phyloP scores from a whole-genome alignment of 768 basidiomycete genomes.

The Tremella fuciformis region DNA sequence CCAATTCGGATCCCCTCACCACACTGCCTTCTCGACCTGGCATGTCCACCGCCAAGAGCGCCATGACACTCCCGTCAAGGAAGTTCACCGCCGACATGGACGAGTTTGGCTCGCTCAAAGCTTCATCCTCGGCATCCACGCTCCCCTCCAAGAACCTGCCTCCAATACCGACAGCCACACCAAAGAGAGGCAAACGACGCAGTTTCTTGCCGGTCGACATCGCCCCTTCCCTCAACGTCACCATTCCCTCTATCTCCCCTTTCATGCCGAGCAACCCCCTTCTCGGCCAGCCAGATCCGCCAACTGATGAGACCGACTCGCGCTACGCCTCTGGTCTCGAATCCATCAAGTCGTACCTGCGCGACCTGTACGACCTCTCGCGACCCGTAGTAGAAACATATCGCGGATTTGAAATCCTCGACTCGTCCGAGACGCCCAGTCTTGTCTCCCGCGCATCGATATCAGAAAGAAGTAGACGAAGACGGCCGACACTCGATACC shows the following conservation, averaged over 20 bases:
- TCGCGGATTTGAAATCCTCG: constrained; percentile 37
- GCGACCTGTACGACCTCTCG: constrained; percentile 90
- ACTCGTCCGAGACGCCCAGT: neutral
- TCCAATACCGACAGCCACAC: constrained; percentile 9
- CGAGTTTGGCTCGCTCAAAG: constrained; percentile 33
- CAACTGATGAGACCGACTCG: constrained; percentile 12
- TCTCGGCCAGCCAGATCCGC: constrained; percentile 7
- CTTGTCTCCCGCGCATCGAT: neutral
- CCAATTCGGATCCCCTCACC: constrained; percentile 33
- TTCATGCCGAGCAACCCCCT: constrained; percentile 56
- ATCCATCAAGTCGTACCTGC: constrained; percentile 91
- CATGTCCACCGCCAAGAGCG: constrained; percentile 22
- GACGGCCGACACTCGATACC: constrained; percentile 9
- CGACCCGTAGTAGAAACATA: constrained; percentile 61
- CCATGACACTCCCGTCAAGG: constrained; percentile 38
- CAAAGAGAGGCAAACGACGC: constrained; percentile 66
- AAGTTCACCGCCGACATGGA: constrained; percentile 10
- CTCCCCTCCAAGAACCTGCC: constrained; percentile 1
- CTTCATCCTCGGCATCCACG: constrained; percentile 14
- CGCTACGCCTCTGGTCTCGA: constrained; percentile 61
- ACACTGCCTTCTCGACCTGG: constrained; percentile 26
- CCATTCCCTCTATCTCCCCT: constrained; percentile 63
- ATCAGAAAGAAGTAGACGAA: constrained; percentile 8
- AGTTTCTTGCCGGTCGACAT: constrained; percentile 82
- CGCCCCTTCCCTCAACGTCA: constrained; percentile 62